A percentile compares a stretch with the other conserved stretches of the same genome.
phyloP scores from a whole-genome alignment of 2,329 filamentous ascomycete genomes.

The Aspergillus texensis region DNA sequence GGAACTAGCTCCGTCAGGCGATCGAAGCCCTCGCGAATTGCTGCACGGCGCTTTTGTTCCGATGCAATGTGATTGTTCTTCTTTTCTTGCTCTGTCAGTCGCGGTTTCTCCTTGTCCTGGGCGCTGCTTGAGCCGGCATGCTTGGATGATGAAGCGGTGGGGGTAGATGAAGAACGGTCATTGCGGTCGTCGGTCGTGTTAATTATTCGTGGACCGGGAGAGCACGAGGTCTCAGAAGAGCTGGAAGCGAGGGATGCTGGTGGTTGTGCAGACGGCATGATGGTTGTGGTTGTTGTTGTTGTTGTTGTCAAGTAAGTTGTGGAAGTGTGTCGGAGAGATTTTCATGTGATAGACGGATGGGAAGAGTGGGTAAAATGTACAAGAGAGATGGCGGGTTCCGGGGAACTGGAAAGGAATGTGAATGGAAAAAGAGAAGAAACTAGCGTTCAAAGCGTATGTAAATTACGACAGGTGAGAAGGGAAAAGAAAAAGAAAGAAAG shows the following conservation, averaged over 20 bases:
- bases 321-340: conserved; percentile 10
- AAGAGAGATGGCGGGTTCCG: background rate
- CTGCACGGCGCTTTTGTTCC: conserved; percentile 66
- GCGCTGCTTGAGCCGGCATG: conserved; percentile 19
- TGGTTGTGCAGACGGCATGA: conserved; percentile 31
- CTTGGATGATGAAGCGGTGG: conserved; percentile 33
- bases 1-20: conserved; percentile 78
- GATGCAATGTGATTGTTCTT: conserved; percentile 74
- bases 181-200: conserved; percentile 34
- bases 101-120: conserved; percentile 58
- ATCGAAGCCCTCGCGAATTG: conserved; percentile 83
- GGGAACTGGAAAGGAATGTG: background rate
- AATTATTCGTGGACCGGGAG: conserved; percentile 22
- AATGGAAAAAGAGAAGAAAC: background rate
- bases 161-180: conserved; percentile 38
- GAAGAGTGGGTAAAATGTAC: background rate
- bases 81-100: conserved; percentile 70
- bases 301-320: background rate
- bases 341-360: conserved; percentile 15
- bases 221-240: conserved; percentile 29
- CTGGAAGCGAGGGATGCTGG: conserved; percentile 25
- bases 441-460: background rate
- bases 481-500: background rate
- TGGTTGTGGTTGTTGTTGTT: background rate
- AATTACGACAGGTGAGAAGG: background rate